A percentile compares a stretch with the other conserved stretches of the same genome.
Conservation (phyloP, 2,329 filamentous ascomycete genomes). For the Raffaelea arxii region DNA sequence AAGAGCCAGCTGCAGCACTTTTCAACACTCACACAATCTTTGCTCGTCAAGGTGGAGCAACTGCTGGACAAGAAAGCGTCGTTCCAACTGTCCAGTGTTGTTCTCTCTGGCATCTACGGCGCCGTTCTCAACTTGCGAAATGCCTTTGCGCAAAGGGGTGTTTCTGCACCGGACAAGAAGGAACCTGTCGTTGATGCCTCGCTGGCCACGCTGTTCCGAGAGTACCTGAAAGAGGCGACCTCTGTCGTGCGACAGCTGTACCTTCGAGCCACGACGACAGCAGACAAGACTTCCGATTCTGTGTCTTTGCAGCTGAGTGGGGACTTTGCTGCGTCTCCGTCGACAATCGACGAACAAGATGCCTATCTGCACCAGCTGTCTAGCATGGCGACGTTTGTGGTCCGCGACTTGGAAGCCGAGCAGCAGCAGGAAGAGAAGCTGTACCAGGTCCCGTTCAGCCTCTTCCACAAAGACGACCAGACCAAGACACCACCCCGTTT, state of each 20-base stretch:
- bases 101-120: slow-evolving; percentile 26
- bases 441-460: slow-evolving; percentile 14
- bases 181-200: background rate
- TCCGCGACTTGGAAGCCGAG: slow-evolving; percentile 17
- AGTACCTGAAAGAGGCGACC: slow-evolving; percentile 29
- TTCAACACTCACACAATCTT: slow-evolving; percentile 11
- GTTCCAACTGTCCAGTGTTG: slow-evolving; percentile 25
- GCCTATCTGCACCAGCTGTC: slow-evolving; percentile 17
- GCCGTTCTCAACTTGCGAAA: slow-evolving; percentile 24
- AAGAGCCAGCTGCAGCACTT: slow-evolving; percentile 12
- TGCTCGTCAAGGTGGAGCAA: slow-evolving; percentile 23
- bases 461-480: slow-evolving; percentile 13
- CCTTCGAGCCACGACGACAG: slow-evolving; percentile 23
- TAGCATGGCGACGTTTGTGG: slow-evolving; percentile 19
- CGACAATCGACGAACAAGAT: slow-evolving; percentile 7
- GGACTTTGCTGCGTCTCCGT: slow-evolving; percentile 9
- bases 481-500: background rate
- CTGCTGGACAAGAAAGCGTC: slow-evolving; percentile 23
- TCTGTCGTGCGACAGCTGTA: slow-evolving; percentile 31
- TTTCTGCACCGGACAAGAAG: slow-evolving; percentile 5
- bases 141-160: slow-evolving; percentile 19
- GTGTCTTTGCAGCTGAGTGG: slow-evolving; percentile 5
- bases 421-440: slow-evolving; percentile 17
- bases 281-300: background rate
- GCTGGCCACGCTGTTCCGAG: slow-evolving; percentile 10